These are phyloP conservation scores for Aspergillus sp. DNA, from an alignment of 2,329 filamentous ascomycete species.

Conservation along the genomic window DNA sequence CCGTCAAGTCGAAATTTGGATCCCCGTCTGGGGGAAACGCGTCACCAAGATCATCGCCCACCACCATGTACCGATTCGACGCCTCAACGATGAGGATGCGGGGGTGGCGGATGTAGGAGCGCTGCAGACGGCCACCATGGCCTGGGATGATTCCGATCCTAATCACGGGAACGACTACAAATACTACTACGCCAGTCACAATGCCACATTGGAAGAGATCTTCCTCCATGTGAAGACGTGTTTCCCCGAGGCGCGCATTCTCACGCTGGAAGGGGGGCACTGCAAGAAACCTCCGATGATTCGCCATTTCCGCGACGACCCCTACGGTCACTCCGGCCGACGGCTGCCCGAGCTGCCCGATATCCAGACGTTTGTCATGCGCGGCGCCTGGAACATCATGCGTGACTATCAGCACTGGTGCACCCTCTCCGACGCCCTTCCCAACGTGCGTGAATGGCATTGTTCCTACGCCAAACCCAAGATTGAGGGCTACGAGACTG, in stretches of 20 bases:
- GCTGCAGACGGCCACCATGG: conserved; percentile 20
- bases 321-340: conserved; percentile 27
- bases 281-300: conserved; percentile 73
- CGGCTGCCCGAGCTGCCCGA: conserved; percentile 51
- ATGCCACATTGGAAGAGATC: conserved; percentile 68
- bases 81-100: conserved; percentile 21
- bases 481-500: conserved; percentile 69
- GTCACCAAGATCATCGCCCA: conserved; percentile 45
- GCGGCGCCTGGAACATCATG: conserved; percentile 76
- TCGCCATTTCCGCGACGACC: conserved; percentile 50
- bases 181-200: conserved; percentile 50
- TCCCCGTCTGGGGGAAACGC: conserved; percentile 67
- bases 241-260: conserved; percentile 61
- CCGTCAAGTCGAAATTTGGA: conserved; percentile 74
- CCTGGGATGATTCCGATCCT: conserved; percentile 27
- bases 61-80: conserved; percentile 24
- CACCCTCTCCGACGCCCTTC: conserved; percentile 61
- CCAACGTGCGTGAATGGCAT: conserved; percentile 60
- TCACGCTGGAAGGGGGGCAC: conserved; percentile 75
- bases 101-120: conserved; percentile 21
- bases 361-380: conserved; percentile 67
- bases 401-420: conserved; percentile 63
- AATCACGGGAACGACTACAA: conserved; percentile 26
- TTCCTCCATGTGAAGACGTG: conserved; percentile 62
- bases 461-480: conserved; percentile 66